Base-by-base conservation (phyloP, 2,329 filamentous ascomycete species). In the Fusarium sp. region DNA sequence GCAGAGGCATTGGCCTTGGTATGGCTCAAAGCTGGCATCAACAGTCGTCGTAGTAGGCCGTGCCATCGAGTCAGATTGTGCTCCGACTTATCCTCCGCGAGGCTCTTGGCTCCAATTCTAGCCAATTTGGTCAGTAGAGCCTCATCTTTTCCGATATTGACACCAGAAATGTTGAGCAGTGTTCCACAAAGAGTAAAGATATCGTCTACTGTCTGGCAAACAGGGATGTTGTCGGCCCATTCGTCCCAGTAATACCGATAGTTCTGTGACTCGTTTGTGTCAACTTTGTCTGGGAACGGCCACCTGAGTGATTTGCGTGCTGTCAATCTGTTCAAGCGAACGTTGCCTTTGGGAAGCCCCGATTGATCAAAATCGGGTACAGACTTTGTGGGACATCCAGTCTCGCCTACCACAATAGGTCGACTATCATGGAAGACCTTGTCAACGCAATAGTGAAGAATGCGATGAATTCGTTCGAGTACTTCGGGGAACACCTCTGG, bases 181-280 rank as follows among this genome's bases (percentile, higher is more conserved):
- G 93, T 94, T 59, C 89, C 87, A 78, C 94, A 96, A 1, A 97
- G 86, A 4, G 90, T 89, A 77, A 98, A 96, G 15, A 99, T 86
- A 75, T 99, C 96, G 65, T 97, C 93, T 7, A 97, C 89, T 3
- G 85, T 92, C 76, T 97, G 94, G 75, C 96, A 99, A 20, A 97
- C 82, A 1, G 96, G 96, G 45, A 99, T 86, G 67, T 96, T 97
- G 78, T 98, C 95, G 4, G 90, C 86, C 96, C 96, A 99, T 71
- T 98, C 96, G 61, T 97, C 94, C 90, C 96, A 97, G 78, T 99
- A 99, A 76, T 96, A 98, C 33, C 92, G 89, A 77, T 97, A 98
- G 52, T 92, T 87, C n/a, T 86, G 85, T 20, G 90, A 90, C 70
- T 94, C 92, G 55, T 89, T 90, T 26, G 88, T 89, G 74, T 96